Base-by-base conservation (phyloP, 2,329 filamentous ascomycete genomes). In the Trichophyton schoenleinii region DNA sequence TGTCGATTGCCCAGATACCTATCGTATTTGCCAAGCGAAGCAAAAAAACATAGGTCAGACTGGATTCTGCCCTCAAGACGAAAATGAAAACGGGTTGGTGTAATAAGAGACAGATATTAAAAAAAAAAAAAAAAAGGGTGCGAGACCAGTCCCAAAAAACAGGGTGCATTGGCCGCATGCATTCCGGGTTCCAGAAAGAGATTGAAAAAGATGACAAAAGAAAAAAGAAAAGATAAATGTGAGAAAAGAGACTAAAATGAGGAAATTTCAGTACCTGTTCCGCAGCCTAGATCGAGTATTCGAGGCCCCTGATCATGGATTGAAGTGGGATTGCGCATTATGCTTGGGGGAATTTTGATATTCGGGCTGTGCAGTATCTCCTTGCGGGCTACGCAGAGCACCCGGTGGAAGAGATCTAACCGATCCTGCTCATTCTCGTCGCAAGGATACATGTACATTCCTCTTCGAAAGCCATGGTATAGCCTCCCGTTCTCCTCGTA, bases 331-430 rank as follows among this genome's bases (percentile, higher is more conserved):
- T 63, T 61, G 44, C 61, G 42, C 28, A 20, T 11, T 20, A 28
- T 41, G 31, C 59, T 63, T n/a, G 65, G 70, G 2, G 75, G 75
- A n/a, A 58, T 58, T 41, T 31, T 58, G 15, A 58, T 25, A 22
- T 58, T 38, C 57, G 75, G 73, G 63, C 74, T 72, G 11, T 76
- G 74, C 38, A 78, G 68, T 13, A 68, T 69, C 61, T 80, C 77
- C 49, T 77, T 73, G 64, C 87, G 83, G 58, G 83, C 83, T 20
- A 87, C 81, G 15, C 80, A 78, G 68, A 91, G 87, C 66, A 92
- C 78, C 68, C 89, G 88, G 77, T 95, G 88, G 70, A 90, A 87
- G 55, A 92, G 86, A 70, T 95, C 89, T 70, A 92, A 81, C 66
- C 88, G 83, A 71, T 91, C 87, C 69, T 86, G 82, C 72, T 94